Percentiles rank a stretch among this genome's conserved stretches.
phyloP scores from a whole-genome alignment of 768 basidiomycete species.

The Serendipita sp. region DNA sequence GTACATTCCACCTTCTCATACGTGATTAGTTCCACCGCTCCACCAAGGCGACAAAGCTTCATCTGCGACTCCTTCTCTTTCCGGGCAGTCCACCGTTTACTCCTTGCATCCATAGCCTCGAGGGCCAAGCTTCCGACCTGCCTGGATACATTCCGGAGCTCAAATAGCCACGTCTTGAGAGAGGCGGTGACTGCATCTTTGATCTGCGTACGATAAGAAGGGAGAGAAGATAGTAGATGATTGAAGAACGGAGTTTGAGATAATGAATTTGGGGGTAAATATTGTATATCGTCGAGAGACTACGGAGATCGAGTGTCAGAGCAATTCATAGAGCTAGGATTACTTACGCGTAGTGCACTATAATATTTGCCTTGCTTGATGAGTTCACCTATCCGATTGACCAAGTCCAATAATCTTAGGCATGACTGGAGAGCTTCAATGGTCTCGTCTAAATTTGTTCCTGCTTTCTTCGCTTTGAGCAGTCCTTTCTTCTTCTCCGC shows the following conservation, averaged over 20 bases:
- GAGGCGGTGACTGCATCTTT: constrained; percentile 89
- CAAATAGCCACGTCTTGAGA: constrained; percentile 92
- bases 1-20: constrained; percentile 90
- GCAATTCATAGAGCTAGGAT: constrained; percentile 8
- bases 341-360: constrained; percentile 75
- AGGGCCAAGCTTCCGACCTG: constrained; percentile 76
- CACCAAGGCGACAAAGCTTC: constrained; percentile 64
- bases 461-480: constrained; percentile 82
- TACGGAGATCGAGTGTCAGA: constrained; percentile 25
- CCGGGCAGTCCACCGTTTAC: constrained; percentile 65
- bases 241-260: constrained; percentile 89
- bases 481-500: constrained; percentile 89
- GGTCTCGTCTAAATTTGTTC: constrained; percentile 87
- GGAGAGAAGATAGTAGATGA: constrained; percentile 79
- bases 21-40: constrained; percentile 80
- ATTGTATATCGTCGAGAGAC: constrained; percentile 92
- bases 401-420: constrained; percentile 79
- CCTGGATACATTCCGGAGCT: constrained; percentile 77
- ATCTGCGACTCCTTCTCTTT: constrained; percentile 74
- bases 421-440: constrained; percentile 92
- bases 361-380: constrained; percentile 88
- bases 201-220: constrained; percentile 75
- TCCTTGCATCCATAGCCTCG: constrained; percentile 75
- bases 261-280: constrained; percentile 73
- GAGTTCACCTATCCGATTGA: constrained; percentile 84